phyloP scores from a whole-genome alignment of 768 basidiomycete species.

The Gymnopilus junonius region DNA sequence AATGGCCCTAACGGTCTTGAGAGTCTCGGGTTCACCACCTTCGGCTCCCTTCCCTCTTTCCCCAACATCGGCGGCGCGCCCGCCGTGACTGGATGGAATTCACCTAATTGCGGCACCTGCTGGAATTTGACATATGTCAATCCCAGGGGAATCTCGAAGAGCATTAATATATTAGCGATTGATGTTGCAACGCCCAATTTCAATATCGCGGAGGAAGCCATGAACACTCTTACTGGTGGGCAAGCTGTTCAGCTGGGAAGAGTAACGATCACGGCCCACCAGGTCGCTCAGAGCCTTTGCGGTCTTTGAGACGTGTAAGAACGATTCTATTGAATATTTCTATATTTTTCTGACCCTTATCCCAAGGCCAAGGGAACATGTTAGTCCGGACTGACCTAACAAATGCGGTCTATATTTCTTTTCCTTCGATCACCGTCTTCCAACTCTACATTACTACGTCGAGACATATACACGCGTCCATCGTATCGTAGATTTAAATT shows the following conservation, averaged over 20 bases:
- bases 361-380: too few species aligned
- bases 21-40: conserved; percentile 49
- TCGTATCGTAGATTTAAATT: too few species aligned
- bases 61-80: conserved; percentile 62
- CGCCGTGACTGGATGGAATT: conserved; percentile 55
- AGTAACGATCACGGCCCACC: conserved; percentile 44
- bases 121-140: conserved; percentile 58
- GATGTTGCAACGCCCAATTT: conserved; percentile 51
- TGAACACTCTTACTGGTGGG: conserved; percentile 55
- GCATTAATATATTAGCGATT: conserved; percentile 54
- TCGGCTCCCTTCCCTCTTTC: conserved; percentile 59
- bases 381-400: too few species aligned
- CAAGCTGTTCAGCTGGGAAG: conserved; percentile 52
- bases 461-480: too few species aligned
- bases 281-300: conserved; percentile 52
- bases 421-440: too few species aligned
- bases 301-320: conserved; percentile 35
- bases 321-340: too few species aligned
- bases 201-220: conserved; percentile 54
- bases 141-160: conserved; percentile 29
- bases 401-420: too few species aligned
- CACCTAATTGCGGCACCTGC: conserved; percentile 59
- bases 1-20: conserved; percentile 54
- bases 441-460: too few species aligned
- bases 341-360: too few species aligned